Percentiles rank a stretch among this genome's conserved stretches.
Conservation (phyloP, 2,329 filamentous ascomycete genomes). For the Knoxdaviesia proteae region DNA sequence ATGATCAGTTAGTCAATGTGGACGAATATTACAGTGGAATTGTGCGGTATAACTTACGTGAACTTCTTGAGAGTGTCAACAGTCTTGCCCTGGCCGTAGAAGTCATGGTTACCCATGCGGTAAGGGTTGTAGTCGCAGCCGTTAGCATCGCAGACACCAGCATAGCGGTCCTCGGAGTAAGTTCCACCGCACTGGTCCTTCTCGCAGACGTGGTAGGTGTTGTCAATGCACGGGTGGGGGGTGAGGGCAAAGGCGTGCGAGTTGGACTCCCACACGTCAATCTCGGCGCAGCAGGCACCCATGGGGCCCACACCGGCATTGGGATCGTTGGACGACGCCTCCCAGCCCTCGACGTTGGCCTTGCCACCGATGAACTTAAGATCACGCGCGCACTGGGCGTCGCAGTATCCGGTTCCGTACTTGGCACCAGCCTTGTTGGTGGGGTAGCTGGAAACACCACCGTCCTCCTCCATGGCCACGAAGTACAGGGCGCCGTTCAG, state of each 20-base stretch:
- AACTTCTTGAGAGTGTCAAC: conserved; percentile 36
- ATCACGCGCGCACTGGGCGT: conserved; percentile 23
- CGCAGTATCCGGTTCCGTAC: conserved; percentile 35
- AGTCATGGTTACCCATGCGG: conserved; percentile 37
- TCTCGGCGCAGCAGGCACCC: conserved; percentile 35
- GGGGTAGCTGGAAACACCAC: conserved; percentile 22
- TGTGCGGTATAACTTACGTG: conserved; percentile 12
- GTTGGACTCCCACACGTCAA: conserved; percentile 40
- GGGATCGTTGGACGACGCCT: conserved; percentile 25
- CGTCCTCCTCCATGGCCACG: conserved; percentile 31
- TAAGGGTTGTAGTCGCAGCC: conserved; percentile 47
- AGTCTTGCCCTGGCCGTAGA: conserved; percentile 36
- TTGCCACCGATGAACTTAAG: conserved; percentile 28
- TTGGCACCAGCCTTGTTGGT: conserved; percentile 25
- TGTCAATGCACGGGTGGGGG: conserved; percentile 30
- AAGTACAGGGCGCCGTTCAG: conserved; percentile 46
- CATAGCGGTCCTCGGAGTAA: conserved; percentile 27
- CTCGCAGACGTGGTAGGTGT: conserved; percentile 16
- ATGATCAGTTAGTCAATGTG: background rate
- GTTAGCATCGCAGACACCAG: conserved; percentile 38
- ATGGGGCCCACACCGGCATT: conserved; percentile 25
- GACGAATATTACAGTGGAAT: background rate
- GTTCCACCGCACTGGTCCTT: conserved; percentile 22
- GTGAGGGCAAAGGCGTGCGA: conserved; percentile 32
- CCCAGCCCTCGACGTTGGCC: conserved; percentile 22